Evolutionary conservation across 306 rosid genomes (phyloP), one percentile per base, ranked within the genome.

Genomic region (Lupinus albus): DNA sequence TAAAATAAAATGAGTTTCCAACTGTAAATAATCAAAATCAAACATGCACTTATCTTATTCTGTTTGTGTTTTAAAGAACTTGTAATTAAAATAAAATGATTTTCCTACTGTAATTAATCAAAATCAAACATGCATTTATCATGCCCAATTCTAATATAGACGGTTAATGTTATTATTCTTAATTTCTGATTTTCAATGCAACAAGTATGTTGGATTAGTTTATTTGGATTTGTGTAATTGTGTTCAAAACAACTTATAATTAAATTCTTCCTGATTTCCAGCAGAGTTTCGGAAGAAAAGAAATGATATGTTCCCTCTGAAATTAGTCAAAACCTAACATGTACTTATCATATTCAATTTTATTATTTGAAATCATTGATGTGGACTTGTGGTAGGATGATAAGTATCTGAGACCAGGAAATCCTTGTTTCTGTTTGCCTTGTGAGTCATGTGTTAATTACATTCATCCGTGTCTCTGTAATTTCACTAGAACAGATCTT

Each of bases 401-500:
- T 67, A 14, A 42, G 18, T 16, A 11, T 57, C 8, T 15, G 61
- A 28, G 64, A 45, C 47, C 6, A 14, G 47, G 25, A 33, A 45
- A 18, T 45, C 16, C 11, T 1, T 11, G 8, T 6, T 7, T 70
- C 2, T 4, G 4, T 41, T 21, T 25, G 17, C 2, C 6, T 44
- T 12, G 33, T 39, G 30, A 39, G 28, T 51, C 39, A 8, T 12
- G 21, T 38, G 25, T 60, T 41, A 47, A 68, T 36, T 18, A 28
- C 21, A 15, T 68, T 64, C 17, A 17, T 65, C 59, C 8, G 4
- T 47, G 38, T 54, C 16, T 62, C 9, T 73, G 59, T 49, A 56
- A 21, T 65, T 56, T 64, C 28, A 35, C 47, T 64, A 67, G 35
- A 50, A 49, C 16, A 35, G 41, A 30, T 36, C 42, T 60, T 78